Evolutionary conservation across 202 grass and related monocot species (phyloP).

Genomic region (Schoenoplectus tabernaemontani): DNA sequence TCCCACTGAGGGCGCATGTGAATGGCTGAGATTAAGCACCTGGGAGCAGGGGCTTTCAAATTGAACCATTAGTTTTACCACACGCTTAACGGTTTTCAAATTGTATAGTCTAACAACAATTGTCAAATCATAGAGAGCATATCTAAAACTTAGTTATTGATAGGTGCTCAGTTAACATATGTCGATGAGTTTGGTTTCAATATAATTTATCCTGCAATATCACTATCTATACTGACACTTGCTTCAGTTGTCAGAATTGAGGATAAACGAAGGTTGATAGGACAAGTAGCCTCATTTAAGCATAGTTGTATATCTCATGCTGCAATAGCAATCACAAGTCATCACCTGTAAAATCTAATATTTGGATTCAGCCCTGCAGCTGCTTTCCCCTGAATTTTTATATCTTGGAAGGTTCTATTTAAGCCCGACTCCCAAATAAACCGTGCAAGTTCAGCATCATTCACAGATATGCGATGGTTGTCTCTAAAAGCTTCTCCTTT

Average conservation of each 20-base stretch:
- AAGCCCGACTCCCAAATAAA: slow-evolving; percentile 78
- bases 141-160: not conserved
- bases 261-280: not conserved
- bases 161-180: not conserved
- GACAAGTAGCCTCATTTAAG: not conserved
- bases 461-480: slow-evolving; percentile 79
- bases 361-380: slow-evolving; percentile 70
- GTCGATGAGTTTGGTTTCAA: not conserved
- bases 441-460: slow-evolving; percentile 61
- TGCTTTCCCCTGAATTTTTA: slow-evolving; percentile 50
- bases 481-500: slow-evolving; percentile 88
- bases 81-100: not conserved
- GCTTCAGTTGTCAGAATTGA: not conserved
- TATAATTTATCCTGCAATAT: not conserved
- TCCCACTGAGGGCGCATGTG: not conserved
- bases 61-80: not conserved
- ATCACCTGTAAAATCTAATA: slow-evolving; percentile 88
- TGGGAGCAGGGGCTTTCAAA: not conserved
- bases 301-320: not conserved
- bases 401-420: slow-evolving; percentile 56
- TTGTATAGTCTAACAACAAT: not conserved
- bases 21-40: not conserved
- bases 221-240: not conserved
- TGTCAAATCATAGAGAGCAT: not conserved
- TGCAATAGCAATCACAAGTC: not conserved